These are phyloP conservation scores for Aspergillus conjunctus DNA, from an alignment of 495 filamentous ascomycete genomes.

Conservation along the genomic window DNA sequence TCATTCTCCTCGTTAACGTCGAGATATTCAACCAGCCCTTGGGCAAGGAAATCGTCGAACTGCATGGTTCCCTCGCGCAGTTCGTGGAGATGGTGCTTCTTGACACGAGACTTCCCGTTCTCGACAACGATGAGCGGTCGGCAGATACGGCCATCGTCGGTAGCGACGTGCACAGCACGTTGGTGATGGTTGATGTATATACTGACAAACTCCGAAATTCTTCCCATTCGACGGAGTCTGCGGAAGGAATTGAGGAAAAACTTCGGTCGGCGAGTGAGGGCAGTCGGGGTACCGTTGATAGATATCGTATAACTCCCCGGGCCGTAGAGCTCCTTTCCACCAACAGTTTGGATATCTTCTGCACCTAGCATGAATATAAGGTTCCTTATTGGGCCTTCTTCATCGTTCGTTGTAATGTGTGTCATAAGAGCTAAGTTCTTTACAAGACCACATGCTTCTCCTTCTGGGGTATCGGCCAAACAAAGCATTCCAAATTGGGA, in stretches of 20 bases:
- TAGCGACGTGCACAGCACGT: slow-evolving; percentile 89
- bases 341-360: slow-evolving; percentile 70
- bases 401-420: slow-evolving; percentile 94
- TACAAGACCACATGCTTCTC: slow-evolving; percentile 95
- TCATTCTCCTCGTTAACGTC: slow-evolving; percentile 99
- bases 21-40: slow-evolving; percentile 90
- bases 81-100: slow-evolving; percentile 69
- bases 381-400: slow-evolving; percentile 82
- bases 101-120: slow-evolving; percentile 77
- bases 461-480: slow-evolving; percentile 95
- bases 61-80: slow-evolving; percentile 77
- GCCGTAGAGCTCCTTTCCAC: slow-evolving; percentile 80
- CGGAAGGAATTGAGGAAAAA: slow-evolving; percentile 82
- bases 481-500: slow-evolving; percentile 99
- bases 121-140: slow-evolving; percentile 93
- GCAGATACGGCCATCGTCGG: slow-evolving; percentile 95
- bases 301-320: slow-evolving; percentile 87
- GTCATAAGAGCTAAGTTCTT: slow-evolving; percentile 99
- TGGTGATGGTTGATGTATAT: slow-evolving; percentile 94
- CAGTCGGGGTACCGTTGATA: slow-evolving; percentile 91
- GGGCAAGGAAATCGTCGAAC: slow-evolving; percentile 90
- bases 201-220: slow-evolving; percentile 91
- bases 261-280: slow-evolving; percentile 79
- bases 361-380: slow-evolving; percentile 77
- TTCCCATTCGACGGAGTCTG: slow-evolving; percentile 78